phyloP scores from a whole-genome alignment of 441 rosid genomes.

The Croton laevigatus region DNA sequence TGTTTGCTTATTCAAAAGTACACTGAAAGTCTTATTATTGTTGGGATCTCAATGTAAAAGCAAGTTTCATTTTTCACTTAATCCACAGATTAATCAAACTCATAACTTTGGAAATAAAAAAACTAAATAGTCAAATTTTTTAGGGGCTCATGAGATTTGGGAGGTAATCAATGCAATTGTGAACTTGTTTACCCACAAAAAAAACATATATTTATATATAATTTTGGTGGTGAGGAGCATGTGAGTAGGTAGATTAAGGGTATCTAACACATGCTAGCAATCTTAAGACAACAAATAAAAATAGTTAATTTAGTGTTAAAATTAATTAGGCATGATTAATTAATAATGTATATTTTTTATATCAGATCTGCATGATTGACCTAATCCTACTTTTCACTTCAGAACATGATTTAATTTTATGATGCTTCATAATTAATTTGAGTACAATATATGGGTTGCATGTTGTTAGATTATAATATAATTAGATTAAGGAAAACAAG shows the following conservation, averaged over 20 bases:
- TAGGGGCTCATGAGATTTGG: slow-evolving; percentile 1
- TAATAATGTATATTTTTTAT: not conserved
- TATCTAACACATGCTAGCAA: slow-evolving; percentile 41
- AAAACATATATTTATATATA: not conserved
- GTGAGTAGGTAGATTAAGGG: slow-evolving; percentile 45
- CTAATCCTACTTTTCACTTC: slow-evolving; percentile 6
- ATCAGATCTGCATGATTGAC: slow-evolving; percentile 31
- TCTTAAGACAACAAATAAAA: slow-evolving; percentile 22
- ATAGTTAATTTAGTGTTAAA: not conserved
- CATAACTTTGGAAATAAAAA: not conserved
- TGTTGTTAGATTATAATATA: slow-evolving; percentile 25
- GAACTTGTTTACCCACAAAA: not conserved
- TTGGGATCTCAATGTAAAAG: not conserved
- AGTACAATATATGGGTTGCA: slow-evolving; percentile 31
- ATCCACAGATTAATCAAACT: too few relatives aligned
- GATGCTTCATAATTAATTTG: slow-evolving; percentile 16
- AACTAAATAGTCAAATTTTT: not conserved
- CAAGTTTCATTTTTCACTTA: too few relatives aligned
- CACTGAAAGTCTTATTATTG: too few relatives aligned
- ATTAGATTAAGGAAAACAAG: not conserved
- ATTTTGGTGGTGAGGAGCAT: slow-evolving; percentile 34
- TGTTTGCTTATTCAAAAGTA: not conserved
- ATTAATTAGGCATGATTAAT: not conserved
- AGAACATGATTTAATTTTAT: slow-evolving; percentile 11
- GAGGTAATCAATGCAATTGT: slow-evolving; percentile 3